Percentiles rank a stretch among this genome's conserved stretches.
Conservation (phyloP, 208 protist species). For the Herpetomonas tarakana region DNA sequence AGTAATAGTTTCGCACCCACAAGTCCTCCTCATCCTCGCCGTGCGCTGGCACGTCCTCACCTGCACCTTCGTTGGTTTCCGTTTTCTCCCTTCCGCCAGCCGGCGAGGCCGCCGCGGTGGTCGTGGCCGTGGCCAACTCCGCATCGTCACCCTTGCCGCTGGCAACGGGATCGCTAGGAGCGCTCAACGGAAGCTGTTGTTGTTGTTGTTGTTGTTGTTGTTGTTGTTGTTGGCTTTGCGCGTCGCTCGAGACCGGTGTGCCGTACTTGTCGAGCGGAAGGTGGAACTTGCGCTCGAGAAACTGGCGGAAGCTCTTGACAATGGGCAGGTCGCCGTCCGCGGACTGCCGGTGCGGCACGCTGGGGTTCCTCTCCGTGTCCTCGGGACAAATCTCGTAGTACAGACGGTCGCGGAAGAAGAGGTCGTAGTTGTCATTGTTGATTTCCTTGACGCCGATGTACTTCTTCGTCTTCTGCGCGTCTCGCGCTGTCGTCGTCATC, state of each 20-base stretch:
- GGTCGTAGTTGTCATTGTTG: slow-evolving; percentile 23
- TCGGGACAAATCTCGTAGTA: slow-evolving; percentile 20
- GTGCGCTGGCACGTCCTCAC: slow-evolving; percentile 3
- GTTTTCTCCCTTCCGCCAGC: no score
- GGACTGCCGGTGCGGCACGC: slow-evolving; percentile 9
- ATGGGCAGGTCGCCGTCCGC: slow-evolving; percentile 11
- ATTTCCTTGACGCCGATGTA: slow-evolving; percentile 22
- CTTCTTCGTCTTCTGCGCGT: neutral
- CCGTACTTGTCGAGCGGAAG: neutral
- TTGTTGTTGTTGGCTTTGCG: no score
- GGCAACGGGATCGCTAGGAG: neutral
- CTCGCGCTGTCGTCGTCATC: neutral
- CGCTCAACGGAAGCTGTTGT: no score
- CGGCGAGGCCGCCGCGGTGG: no score
- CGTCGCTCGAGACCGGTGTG: slow-evolving; percentile 1
- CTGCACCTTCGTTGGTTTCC: neutral
- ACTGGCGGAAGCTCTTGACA: slow-evolving; percentile 1
- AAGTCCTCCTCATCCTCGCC: slow-evolving; percentile 15
- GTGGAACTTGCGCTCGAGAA: slow-evolving; percentile 3
- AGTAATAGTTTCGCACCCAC: slow-evolving; percentile 22
- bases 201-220: no score
- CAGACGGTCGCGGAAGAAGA: slow-evolving; percentile 28
- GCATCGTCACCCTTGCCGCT: neutral
- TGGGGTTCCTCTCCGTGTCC: slow-evolving; percentile 17
- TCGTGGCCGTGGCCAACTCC: neutral